These are phyloP conservation scores for Lactuca saligna DNA, from an alignment of 129 eudicot genomes.

Conservation along the genomic window DNA sequence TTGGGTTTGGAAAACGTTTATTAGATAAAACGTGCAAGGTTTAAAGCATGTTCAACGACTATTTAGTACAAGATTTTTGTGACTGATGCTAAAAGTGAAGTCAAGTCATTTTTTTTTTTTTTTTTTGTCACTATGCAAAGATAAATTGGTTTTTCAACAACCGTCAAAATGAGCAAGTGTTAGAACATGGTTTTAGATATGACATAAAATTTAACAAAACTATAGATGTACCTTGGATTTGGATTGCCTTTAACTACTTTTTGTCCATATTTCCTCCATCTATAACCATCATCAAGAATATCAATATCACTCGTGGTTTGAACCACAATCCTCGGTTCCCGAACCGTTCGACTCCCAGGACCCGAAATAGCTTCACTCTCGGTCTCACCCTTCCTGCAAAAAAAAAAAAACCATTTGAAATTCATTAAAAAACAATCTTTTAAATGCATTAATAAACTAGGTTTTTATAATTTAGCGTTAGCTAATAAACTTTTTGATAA, in stretches of 20 bases:
- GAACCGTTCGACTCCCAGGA: slow-evolving; percentile 68
- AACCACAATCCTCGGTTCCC: slow-evolving; percentile 89
- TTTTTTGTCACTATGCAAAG: neutral
- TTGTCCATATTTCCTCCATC: slow-evolving; percentile 99
- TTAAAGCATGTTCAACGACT: too few species aligned
- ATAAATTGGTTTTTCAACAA: neutral
- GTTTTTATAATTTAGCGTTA: too few species aligned
- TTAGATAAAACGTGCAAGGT: too few species aligned
- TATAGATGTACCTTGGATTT: slow-evolving; percentile 68
- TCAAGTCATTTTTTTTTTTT: too few species aligned
- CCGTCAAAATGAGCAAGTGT: neutral
- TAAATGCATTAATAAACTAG: too few species aligned
- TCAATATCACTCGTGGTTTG: slow-evolving; percentile 97
- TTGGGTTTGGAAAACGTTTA: too few species aligned
- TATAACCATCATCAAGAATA: slow-evolving; percentile 92
- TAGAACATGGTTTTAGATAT: slow-evolving; percentile 1
- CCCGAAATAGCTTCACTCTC: slow-evolving; percentile 84
- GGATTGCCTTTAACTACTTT: slow-evolving; percentile 98
- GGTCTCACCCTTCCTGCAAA: slow-evolving; percentile 82
- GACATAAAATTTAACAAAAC: slow-evolving; percentile 7
- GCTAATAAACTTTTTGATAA: too few species aligned
- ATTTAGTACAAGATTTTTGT: too few species aligned
- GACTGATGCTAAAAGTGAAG: too few species aligned
- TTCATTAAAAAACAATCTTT: neutral
- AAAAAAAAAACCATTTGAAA: slow-evolving; percentile 18